phyloP scores from a whole-genome alignment of 2,329 filamentous ascomycete genomes.

The Xylaria hypoxylon region DNA sequence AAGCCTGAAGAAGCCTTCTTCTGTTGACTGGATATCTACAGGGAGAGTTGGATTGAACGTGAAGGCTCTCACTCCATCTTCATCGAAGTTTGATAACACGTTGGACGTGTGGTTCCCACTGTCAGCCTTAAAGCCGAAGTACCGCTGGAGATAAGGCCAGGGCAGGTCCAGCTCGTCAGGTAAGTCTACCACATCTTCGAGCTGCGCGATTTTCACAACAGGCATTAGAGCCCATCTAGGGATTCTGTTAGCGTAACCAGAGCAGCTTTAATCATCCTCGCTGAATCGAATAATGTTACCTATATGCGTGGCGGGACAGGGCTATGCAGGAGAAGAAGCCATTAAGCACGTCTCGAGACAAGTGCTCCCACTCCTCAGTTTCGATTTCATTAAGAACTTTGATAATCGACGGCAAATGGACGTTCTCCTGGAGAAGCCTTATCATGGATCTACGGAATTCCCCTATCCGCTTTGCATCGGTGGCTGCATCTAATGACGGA shows the following conservation, averaged over 20 bases:
- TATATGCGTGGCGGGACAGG: constrained; percentile 16
- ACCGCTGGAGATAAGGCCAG: constrained; percentile 14
- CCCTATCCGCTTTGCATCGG: not conserved
- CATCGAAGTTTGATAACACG: constrained; percentile 10
- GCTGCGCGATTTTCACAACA: constrained; percentile 4
- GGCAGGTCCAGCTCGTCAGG: not conserved
- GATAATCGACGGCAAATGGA: not conserved
- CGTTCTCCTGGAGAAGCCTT: not conserved
- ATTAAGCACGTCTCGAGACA: constrained; percentile 12
- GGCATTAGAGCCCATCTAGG: constrained; percentile 4
- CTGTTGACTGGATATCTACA: not conserved
- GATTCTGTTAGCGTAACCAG: not conserved
- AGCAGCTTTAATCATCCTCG: no score
- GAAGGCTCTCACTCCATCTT: not conserved
- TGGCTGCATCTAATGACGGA: no score
- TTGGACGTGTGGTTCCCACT: constrained; percentile 18
- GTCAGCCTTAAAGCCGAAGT: constrained; percentile 1
- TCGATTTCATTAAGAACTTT: not conserved
- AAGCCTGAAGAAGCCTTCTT: constrained; percentile 8
- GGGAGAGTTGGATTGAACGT: not conserved
- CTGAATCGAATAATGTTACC: not conserved
- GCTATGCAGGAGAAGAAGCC: constrained; percentile 7
- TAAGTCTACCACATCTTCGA: constrained; percentile 10
- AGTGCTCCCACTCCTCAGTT: not conserved
- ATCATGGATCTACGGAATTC: not conserved